Base-by-base conservation (phyloP, 208 protist species). In the Kentomonas sorsogonicus region DNA sequence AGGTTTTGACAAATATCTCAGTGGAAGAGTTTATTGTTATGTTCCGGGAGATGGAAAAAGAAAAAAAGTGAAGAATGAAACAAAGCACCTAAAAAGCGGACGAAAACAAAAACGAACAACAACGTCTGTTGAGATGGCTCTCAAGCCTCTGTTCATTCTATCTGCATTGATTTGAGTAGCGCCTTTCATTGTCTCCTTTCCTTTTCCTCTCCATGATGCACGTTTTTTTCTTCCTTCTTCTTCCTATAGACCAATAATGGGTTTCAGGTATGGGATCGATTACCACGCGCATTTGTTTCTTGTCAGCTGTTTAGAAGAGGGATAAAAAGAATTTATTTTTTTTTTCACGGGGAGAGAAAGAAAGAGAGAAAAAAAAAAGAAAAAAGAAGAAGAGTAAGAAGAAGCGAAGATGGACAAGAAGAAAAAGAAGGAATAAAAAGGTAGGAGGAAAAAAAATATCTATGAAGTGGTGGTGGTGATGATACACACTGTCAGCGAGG, bases 361-460 rank as follows among this genome's bases (percentile, higher is more conserved):
- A 39, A 16, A 31, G 25, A 16, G 26, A 56, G 23, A 56, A 33
- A 36, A 10, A 56, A 47, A 56, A 56, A 31, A 52, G 50, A 61
- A 60, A 22, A 38, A 23, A 41, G 53, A 45, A 62, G 23, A 53
- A 36, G 39, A 56, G 13, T 18, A 25, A 33, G 18, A 43, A 44
- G 13, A 50, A 38, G 41, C 53, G 61, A 63, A 39, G 18, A 69
- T 38, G 22, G 52, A 46, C 34, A 44, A 59, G 39, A 29, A 29
- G 30, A 56, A n/a, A n/a, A n/a, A n/a, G n/a, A n/a, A n/a, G n/a
- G n/a, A n/a, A n/a, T n/a, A n/a, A n/a, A n/a, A n/a, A n/a, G n/a
- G n/a, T n/a, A n/a, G n/a, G n/a, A n/a, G n/a, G n/a, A n/a, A n/a
- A 45, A 45, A 66, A 33, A 54, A 15, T 16, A 20, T 20, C 34